Evolutionary conservation across 2,329 filamentous ascomycete species (phyloP).

Genomic region (Escovopsis sp.): DNA sequence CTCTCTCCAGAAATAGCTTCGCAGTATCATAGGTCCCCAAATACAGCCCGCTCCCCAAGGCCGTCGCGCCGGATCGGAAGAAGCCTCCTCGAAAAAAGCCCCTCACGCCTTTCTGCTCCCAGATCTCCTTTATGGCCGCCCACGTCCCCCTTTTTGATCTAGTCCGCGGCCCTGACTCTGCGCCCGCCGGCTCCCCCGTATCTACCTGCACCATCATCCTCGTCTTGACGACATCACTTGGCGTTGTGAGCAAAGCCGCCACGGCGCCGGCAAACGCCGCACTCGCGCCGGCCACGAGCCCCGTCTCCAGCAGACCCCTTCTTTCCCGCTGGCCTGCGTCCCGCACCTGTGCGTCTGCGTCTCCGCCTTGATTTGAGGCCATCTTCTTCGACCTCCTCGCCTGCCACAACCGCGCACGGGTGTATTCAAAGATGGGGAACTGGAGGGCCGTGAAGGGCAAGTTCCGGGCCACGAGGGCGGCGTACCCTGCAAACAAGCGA

Average conservation of each 20-base stretch:
- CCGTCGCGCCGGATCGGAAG: constrained; percentile 65
- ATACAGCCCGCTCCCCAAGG: constrained; percentile 70
- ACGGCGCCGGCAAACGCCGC: constrained; percentile 60
- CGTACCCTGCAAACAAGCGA: constrained; percentile 56
- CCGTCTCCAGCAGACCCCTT: constrained; percentile 44
- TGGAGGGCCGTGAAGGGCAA: constrained; percentile 78
- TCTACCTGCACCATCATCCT: constrained; percentile 64
- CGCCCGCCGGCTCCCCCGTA: constrained; percentile 8
- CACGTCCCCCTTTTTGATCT: constrained; percentile 28
- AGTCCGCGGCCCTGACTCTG: constrained; percentile 13
- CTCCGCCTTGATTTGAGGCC: no score
- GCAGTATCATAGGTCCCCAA: constrained; percentile 74
- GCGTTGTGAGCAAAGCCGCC: constrained; percentile 71
- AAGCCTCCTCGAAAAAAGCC: constrained; percentile 66
- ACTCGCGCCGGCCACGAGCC: constrained; percentile 53
- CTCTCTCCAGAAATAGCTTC: constrained; percentile 39
- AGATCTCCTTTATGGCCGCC: constrained; percentile 48
- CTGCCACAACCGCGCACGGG: constrained; percentile 39
- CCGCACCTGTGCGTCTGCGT: no score
- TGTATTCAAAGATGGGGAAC: constrained; percentile 70
- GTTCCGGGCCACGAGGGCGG: constrained; percentile 67
- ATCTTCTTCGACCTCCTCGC: no score
- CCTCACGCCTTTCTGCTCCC: constrained; percentile 48
- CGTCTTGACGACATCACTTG: constrained; percentile 81
- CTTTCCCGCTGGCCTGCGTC: constrained; percentile 10